phyloP scores from a whole-genome alignment of 2,329 filamentous ascomycete species.

The Claviceps sp. region DNA sequence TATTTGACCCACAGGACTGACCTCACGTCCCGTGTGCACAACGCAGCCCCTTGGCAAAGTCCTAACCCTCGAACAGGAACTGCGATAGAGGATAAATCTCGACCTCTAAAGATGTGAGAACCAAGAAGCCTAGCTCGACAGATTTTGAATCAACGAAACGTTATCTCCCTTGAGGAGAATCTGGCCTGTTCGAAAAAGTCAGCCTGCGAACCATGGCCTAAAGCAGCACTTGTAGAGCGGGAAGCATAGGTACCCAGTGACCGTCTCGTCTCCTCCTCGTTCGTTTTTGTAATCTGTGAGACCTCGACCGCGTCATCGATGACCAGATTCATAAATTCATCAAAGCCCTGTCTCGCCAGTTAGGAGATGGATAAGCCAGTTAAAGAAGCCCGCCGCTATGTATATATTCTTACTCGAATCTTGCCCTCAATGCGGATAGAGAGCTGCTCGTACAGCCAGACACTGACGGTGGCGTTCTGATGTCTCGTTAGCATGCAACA shows the following conservation, averaged over 20 bases:
- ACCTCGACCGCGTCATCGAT: constrained; percentile 93
- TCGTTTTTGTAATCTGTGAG: constrained; percentile 67
- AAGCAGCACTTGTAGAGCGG: background rate
- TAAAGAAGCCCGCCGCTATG: background rate
- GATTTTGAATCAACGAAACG: constrained; percentile 62
- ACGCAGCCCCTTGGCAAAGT: no score
- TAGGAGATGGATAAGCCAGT: background rate
- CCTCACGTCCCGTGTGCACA: no score
- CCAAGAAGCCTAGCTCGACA: constrained; percentile 3
- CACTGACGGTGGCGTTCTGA: constrained; percentile 69
- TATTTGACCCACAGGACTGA: no score
- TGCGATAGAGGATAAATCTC: no score
- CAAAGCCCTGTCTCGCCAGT: constrained; percentile 57
- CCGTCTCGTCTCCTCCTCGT: constrained; percentile 61
- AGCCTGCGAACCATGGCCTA: constrained; percentile 8
- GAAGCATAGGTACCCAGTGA: constrained; percentile 49
- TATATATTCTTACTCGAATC: constrained; percentile 56
- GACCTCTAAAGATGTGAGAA: no score
- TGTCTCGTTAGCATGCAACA: constrained; percentile 1
- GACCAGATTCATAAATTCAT: constrained; percentile 99
- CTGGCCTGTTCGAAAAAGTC: constrained; percentile 45
- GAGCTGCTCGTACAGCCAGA: constrained; percentile 96
- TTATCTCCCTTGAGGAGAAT: constrained; percentile 83
- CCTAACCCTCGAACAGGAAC: no score
- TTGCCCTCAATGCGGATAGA: constrained; percentile 90